Percentiles rank a stretch among this genome's conserved stretches.
These are phyloP conservation scores for Pseudogymnoascus sp. DNA, from an alignment of 2,329 filamentous ascomycete species.

Conservation along the genomic window DNA sequence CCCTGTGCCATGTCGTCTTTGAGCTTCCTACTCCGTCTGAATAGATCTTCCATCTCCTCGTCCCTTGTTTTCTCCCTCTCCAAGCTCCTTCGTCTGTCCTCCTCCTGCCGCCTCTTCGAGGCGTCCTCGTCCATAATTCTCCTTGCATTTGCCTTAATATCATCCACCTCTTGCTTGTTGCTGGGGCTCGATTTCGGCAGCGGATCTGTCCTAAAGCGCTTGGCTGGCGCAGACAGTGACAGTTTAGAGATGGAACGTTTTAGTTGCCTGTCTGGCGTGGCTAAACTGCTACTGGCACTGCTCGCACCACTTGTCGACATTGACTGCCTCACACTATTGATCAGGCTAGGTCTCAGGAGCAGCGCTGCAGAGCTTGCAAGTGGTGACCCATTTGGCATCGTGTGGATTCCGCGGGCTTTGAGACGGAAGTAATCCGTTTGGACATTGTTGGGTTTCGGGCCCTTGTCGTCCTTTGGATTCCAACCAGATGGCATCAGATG, in stretches of 20 bases:
- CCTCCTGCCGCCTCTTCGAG: conserved; percentile 2
- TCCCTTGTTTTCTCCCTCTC: conserved; percentile 17
- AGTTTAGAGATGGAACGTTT: conserved; percentile 12
- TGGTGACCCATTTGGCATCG: conserved; percentile 25
- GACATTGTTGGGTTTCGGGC: conserved; percentile 24
- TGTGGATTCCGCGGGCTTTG: conserved; percentile 29
- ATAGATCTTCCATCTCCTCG: conserved; percentile 26
- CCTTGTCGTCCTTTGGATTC: conserved; percentile 4
- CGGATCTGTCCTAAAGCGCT: background rate
- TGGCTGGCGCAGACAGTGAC: background rate
- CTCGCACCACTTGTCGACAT: conserved; percentile 17
- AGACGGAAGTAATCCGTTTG: conserved; percentile 31
- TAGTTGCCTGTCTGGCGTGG: conserved; percentile 12
- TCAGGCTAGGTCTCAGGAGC: conserved; percentile 24
- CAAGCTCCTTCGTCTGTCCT: background rate
- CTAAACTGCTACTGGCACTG: conserved; percentile 1
- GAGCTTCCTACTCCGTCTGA: conserved; percentile 27
- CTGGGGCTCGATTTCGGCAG: conserved; percentile 21
- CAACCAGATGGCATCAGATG: conserved; percentile 1
- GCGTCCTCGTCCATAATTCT: background rate
- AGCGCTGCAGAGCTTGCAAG: conserved; percentile 25
- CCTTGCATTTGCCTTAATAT: conserved; percentile 11
- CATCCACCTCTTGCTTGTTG: conserved; percentile 18
- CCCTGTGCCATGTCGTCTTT: conserved; percentile 30
- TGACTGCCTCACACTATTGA: conserved; percentile 16